phyloP scores from a whole-genome alignment of 169 alveolate species.

The Babesia sp. region DNA sequence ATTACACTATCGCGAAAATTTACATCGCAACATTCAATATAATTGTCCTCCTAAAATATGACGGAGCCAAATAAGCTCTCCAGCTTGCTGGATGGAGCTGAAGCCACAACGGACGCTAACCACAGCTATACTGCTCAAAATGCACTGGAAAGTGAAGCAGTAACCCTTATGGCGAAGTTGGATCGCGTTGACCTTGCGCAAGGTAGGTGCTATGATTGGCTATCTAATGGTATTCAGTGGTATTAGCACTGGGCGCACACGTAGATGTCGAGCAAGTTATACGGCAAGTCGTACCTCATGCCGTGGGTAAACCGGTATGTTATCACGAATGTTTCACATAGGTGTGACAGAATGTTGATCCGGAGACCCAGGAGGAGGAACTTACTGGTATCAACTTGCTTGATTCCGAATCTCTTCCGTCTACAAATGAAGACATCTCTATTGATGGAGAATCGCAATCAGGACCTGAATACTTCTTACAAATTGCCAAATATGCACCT shows the following conservation, averaged over 20 bases:
- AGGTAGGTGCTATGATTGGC: constrained; percentile 7
- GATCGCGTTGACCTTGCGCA: constrained; percentile 25
- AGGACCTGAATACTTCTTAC: constrained; percentile 18
- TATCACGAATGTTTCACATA: neutral
- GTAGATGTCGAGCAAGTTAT: constrained; percentile 27
- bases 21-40: no score
- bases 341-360: constrained; percentile 3
- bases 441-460: constrained; percentile 23
- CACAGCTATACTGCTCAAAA: neutral
- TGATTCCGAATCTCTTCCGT: neutral
- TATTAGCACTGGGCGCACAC: constrained; percentile 20
- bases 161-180: constrained; percentile 15
- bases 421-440: constrained; percentile 1
- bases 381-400: constrained; percentile 50
- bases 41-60: neutral
- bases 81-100: constrained; percentile 31
- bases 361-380: constrained; percentile 18
- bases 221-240: constrained; percentile 7
- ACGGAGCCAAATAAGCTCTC: constrained; percentile 36
- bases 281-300: constrained; percentile 38
- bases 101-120: neutral
- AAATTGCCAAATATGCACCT: constrained; percentile 59
- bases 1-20: neutral
- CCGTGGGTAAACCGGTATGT: constrained; percentile 36
- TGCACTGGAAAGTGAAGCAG: constrained; percentile 11